Conservation (phyloP, 2,329 filamentous ascomycete species). For the Akanthomyces muscarius region DNA sequence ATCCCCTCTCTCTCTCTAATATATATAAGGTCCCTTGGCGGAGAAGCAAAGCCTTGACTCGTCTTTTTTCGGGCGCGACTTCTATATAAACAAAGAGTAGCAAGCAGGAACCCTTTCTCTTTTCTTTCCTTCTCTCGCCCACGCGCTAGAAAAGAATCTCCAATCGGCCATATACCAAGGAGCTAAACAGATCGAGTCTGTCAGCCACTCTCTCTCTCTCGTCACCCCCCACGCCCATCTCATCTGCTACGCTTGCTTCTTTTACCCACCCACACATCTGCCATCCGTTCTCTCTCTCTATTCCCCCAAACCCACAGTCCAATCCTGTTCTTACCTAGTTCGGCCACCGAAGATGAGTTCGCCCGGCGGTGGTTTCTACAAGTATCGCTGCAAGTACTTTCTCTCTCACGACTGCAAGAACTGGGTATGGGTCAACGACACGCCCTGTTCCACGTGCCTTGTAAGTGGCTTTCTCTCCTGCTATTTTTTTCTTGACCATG, state of each 20-base stretch:
- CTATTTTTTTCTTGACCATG: neutral
- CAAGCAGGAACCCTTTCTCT: neutral
- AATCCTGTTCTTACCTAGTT: neutral
- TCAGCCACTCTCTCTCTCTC: neutral
- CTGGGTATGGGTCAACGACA: conserved; percentile 52
- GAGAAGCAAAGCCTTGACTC: neutral
- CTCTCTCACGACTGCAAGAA: conserved; percentile 48
- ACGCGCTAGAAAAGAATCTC: neutral
- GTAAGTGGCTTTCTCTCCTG: neutral
- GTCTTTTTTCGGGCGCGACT: neutral
- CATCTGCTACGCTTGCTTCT: neutral
- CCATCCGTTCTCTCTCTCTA: neutral
- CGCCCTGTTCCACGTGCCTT: conserved; percentile 44
- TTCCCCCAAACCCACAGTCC: neutral
- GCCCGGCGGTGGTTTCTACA: conserved; percentile 45
- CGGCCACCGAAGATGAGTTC: conserved; percentile 26
- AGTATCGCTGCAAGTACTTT: conserved; percentile 54
- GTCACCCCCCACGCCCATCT: neutral
- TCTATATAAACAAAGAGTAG: neutral
- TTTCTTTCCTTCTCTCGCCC: neutral
- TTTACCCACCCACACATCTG: conserved; percentile 1
- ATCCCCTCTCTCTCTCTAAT: neutral
- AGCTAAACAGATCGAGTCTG: neutral
- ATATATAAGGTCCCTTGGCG: neutral
- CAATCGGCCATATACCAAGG: neutral